Evolutionary conservation across 768 basidiomycete species (phyloP), one percentile per base, ranked within the genome.

Genomic region (Mycena maculata): DNA sequence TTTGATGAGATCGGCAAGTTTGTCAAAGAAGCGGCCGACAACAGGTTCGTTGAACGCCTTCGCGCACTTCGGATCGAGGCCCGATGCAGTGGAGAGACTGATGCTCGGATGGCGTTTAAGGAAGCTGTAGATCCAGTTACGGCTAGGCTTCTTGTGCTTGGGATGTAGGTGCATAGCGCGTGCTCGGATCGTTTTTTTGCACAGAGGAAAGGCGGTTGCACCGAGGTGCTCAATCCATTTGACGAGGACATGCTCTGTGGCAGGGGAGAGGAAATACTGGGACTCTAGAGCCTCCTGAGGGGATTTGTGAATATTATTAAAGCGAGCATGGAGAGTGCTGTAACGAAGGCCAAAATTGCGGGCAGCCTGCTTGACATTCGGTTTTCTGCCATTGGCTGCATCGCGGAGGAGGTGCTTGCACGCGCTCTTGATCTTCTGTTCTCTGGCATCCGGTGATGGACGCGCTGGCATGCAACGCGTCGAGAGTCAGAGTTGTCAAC

Each of bases 151-250:
- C 27, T 36, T 58, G 5, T 49, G 25, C 31, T n/a, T 2, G 3
- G 16, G 18, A 16, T 25, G 52, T 7, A 65, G 27, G 12, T 49
- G 20, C 5, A n/a, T 31, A 8, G 48, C 63, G 20, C 49, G n/a
- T n/a, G n/a, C n/a, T n/a, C n/a, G n/a, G n/a, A n/a, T n/a, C n/a
- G n/a, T n/a, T n/a, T n/a, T n/a, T 31, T 48, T 47, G 2, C 13
- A 23, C 25, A 65, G 12, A 20, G 63, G 55, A 20, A 58, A 25
- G n/a, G 55, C 63, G 12, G 48, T 65, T 3, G 10, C 28, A 5
- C 41, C 48, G 2, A 49, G 39, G 23, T 52, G 64, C 30, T 52
- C 44, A 20, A 60, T 22, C 66, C 66, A 67, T 42, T 62, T 45
- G 53, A 67, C 18, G 4, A 67, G 66, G 22, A 67, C 45, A 25